Conservation (phyloP, 257 asterid genomes). For the Anisodus acutangulus region DNA sequence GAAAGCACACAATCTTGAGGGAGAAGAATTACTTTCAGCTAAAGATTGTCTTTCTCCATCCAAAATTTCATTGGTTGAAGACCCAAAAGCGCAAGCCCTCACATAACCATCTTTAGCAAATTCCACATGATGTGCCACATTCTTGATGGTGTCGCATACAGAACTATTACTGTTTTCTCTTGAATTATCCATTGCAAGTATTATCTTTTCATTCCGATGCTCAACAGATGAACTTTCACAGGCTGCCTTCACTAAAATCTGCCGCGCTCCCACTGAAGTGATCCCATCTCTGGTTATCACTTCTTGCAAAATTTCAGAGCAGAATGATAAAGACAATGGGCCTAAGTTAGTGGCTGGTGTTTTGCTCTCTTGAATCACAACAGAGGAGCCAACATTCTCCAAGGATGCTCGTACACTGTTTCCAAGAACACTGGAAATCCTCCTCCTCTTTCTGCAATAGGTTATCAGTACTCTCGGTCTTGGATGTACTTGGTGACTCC, state of each 20-base stretch:
- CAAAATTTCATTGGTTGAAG: neutral
- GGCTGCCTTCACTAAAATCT: conserved; percentile 35
- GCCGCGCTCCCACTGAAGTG: conserved; percentile 35
- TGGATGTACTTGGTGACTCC: conserved; percentile 8
- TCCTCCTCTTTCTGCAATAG: conserved; percentile 21
- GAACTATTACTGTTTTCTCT: conserved; percentile 14
- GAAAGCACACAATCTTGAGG: conserved; percentile 32
- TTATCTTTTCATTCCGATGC: conserved; percentile 23
- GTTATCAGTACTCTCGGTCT: conserved; percentile 6
- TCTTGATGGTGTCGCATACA: conserved; percentile 24
- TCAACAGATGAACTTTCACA: conserved; percentile 34
- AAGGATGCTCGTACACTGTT: neutral
- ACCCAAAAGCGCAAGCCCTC: neutral
- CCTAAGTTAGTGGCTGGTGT: neutral
- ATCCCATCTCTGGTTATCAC: conserved; percentile 34
- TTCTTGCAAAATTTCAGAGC: conserved; percentile 30
- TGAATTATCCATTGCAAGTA: conserved; percentile 16
- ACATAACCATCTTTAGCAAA: conserved; percentile 20
- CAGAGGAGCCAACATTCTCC: neutral
- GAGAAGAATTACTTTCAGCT: conserved; percentile 23
- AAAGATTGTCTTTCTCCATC: conserved; percentile 27
- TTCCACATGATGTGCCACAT: conserved; percentile 10
- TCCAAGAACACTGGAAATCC: neutral
- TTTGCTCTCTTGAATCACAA: neutral
- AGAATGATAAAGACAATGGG: conserved; percentile 22